Evolutionary conservation across 2,329 filamentous ascomycete species (phyloP).

Genomic region (Trichothecium sympodiale): DNA sequence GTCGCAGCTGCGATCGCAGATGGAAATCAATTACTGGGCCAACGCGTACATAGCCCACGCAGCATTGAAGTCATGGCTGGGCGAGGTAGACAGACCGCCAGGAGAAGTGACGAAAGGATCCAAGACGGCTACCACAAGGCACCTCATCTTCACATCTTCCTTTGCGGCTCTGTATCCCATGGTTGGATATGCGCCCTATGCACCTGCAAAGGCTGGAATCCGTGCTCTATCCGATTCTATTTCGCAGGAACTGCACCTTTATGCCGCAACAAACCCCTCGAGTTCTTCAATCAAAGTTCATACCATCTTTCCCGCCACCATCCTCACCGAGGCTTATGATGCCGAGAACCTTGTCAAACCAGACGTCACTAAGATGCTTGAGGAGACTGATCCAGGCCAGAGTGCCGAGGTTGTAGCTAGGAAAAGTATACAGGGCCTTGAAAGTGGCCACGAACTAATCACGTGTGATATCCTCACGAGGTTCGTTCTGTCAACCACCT

Average conservation of each 20-base stretch:
- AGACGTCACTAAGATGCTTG: slow-evolving; percentile 57
- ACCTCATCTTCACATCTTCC: slow-evolving; percentile 73
- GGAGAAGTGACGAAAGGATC: slow-evolving; percentile 17
- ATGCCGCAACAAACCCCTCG: slow-evolving; percentile 22
- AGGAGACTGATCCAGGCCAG: slow-evolving; percentile 63
- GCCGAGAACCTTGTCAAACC: slow-evolving; percentile 66
- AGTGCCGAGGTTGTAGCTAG: slow-evolving; percentile 35
- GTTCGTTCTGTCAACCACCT: not conserved
- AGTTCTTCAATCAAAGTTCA: slow-evolving; percentile 56
- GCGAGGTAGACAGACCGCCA: slow-evolving; percentile 23
- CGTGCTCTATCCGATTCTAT: slow-evolving; percentile 65
- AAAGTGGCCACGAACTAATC: slow-evolving; percentile 3
- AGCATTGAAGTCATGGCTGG: slow-evolving; percentile 57
- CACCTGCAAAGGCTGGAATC: slow-evolving; percentile 66
- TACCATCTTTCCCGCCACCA: slow-evolving; percentile 65
- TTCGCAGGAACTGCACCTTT: slow-evolving; percentile 65
- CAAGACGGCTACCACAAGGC: slow-evolving; percentile 30
- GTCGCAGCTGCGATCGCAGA: slow-evolving; percentile 53
- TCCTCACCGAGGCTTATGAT: slow-evolving; percentile 59
- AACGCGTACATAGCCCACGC: slow-evolving; percentile 68
- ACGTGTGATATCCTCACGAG: not conserved
- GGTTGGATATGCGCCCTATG: slow-evolving; percentile 66
- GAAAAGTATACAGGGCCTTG: slow-evolving; percentile 2
- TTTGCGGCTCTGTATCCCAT: slow-evolving; percentile 58
- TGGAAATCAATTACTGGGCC: slow-evolving; percentile 78